Base-by-base conservation (phyloP, 805 yeast species). In the Ogataea paraovalis region DNA sequence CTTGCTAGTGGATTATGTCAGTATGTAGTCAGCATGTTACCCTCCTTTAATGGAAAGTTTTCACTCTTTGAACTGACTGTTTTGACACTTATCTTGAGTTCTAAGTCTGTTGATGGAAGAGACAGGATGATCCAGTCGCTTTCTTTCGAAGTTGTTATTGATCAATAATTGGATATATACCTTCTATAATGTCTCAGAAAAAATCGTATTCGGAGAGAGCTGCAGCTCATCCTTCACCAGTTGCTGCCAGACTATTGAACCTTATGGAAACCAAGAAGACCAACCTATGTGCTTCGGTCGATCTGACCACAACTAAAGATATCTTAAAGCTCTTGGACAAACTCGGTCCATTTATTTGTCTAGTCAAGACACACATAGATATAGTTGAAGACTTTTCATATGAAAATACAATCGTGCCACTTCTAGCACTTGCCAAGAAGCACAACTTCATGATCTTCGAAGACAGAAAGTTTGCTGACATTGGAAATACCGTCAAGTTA, bases 381-480 rank as follows among this genome's bases (percentile, higher is more conserved):
- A 88, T 92, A 50, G 74, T 94, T 39, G 90, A 85, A 49, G 99
- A 94, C 66, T 94, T 92, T 65, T 70, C 87, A 1, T 83, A 82
- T 64, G 96, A 88, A 45, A 78, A 75, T 1, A 91, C 97, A 0
- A 78, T 92, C 25, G 67, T 68, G 6, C 97, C 98, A 1, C 71
- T 94, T 52, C 68, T 84, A 49, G 80, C 64, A 45, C 72, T 94
- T 28, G 80, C 97, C 19, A 71, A 79, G 57, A 89, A 90, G 62
- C 92, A 91, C 71, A 80, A 85, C 54, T 94, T 94, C 61, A 70
- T 94, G 75, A 85, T 94, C 55, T 94, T 94, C 64, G 99, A 94
- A 70, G 99, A 94, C 70, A 79, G 99, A 54, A 94, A 94, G 70
- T 94, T 94, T 68, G 99, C 99, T 21, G 99, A 94, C 67, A 94